Base-by-base conservation (phyloP, 495 filamentous ascomycete genomes). In the Aspergillus leporis region DNA sequence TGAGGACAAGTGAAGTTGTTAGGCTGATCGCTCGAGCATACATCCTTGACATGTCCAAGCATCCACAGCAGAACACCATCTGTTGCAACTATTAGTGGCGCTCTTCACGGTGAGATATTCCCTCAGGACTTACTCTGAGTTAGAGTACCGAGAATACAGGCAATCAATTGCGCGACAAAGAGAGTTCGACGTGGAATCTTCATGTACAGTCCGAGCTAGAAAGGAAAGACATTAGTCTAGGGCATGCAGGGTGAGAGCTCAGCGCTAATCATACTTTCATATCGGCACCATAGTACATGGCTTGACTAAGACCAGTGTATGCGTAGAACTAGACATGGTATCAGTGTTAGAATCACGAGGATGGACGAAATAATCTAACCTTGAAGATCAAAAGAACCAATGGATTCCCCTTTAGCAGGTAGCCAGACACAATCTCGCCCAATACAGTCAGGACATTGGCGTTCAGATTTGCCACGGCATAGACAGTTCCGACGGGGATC, bases 1-100 rank as follows among this genome's bases (percentile, higher is more conserved):
- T 93, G 87, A 14, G 92, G 92, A 62, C 91, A 96, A 25, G 87
- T 92, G 70, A 95, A 95, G 16, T 90, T 89, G 68, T 94, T 92
- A 64, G 92, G 79, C 38, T 90, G 90, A 52, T 87, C 69, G 0
- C 86, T 80, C 0, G 90, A 92, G 72, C 92, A 96, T 51, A 96
- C 83, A 13, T 84, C 82, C 1, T 85, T 85, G 30, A 95, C 86
- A 69, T 92, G 81, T 45, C 66, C 66, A 59, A 96, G 90, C 90
- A 93, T 93, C 92, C 92, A 96, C 70, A 93, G 92, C 22, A 94
- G 77, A 7, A 95, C 89, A 30, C 79, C 80, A 66, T 60, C 58
- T 60, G n/a, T 4, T 14, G 19, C 5, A 19, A 22, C 5, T 25
- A 13, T 23, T 14, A 36, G 34, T 14, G 13, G 13, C 34, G 9